A percentile compares a stretch with the other conserved stretches of the same genome.
Evolutionary conservation across 768 basidiomycete genomes (phyloP).

Genomic region (Amanita subjunquillea): DNA sequence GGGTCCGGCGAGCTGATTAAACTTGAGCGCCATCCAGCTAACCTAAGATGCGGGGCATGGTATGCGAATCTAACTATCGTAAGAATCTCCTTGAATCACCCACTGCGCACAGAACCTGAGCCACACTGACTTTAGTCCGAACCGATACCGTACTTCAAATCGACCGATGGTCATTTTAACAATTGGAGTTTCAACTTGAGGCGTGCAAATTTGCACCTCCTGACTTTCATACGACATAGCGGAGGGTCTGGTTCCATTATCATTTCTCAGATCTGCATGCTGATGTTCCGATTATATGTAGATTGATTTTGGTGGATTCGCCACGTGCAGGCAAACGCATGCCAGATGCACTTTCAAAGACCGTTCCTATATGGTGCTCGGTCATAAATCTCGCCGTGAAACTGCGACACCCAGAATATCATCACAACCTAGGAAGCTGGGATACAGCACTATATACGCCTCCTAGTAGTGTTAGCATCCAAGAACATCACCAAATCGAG

Average conservation of each 20-base stretch:
- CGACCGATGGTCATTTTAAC: slow-evolving; percentile 78
- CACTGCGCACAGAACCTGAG: slow-evolving; percentile 1
- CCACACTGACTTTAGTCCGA: slow-evolving; percentile 15
- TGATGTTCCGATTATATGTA: slow-evolving; percentile 16
- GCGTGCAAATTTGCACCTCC: slow-evolving; percentile 73
- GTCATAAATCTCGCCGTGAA: slow-evolving; percentile 65
- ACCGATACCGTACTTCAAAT: slow-evolving; percentile 70
- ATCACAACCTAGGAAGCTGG: slow-evolving; percentile 25
- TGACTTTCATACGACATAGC: slow-evolving; percentile 41
- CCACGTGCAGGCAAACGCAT: slow-evolving; percentile 89
- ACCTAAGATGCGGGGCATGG: slow-evolving; percentile 92
- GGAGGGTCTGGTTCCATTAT: slow-evolving; percentile 41
- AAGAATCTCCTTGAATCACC: slow-evolving; percentile 10
- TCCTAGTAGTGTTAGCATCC: slow-evolving; percentile 51
- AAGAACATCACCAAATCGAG: slow-evolving; percentile 79
- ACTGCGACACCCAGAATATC: slow-evolving; percentile 19
- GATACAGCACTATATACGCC: slow-evolving; percentile 60
- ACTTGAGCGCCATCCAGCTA: slow-evolving; percentile 38
- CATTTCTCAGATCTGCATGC: not conserved
- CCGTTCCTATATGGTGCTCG: slow-evolving; percentile 90
- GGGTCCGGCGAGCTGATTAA: not conserved
- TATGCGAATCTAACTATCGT: slow-evolving; percentile 70
- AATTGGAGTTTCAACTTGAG: slow-evolving; percentile 83
- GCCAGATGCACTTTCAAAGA: slow-evolving; percentile 90
- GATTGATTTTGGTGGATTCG: slow-evolving; percentile 83